These are phyloP conservation scores for Rhodotorula babjevae DNA, from an alignment of 768 basidiomycete species.

Conservation along the genomic window DNA sequence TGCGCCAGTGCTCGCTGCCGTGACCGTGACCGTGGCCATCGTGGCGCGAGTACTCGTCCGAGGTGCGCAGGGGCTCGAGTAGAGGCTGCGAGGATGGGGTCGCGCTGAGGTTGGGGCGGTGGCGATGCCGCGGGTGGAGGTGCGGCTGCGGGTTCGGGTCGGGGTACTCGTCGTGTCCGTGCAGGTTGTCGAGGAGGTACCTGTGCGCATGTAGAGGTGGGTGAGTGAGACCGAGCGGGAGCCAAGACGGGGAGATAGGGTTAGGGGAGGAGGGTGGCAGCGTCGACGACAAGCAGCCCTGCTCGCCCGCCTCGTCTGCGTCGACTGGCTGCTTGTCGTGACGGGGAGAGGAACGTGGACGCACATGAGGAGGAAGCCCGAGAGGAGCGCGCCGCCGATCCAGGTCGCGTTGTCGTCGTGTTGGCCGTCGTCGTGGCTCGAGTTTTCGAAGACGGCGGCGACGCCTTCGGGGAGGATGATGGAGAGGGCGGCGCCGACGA, in stretches of 20 bases:
- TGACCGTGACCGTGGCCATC: neutral
- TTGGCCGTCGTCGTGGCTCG: constrained; percentile 8
- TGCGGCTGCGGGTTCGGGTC: neutral
- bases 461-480: constrained; percentile 91
- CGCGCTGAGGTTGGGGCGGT: constrained; percentile 43
- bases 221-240: neutral
- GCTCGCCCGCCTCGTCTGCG: too few relatives aligned
- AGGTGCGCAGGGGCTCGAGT: constrained; percentile 53
- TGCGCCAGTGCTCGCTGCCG: constrained; percentile 1
- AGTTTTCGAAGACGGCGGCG: constrained; percentile 31
- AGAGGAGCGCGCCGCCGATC: constrained; percentile 46
- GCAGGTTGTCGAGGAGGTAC: constrained; percentile 46
- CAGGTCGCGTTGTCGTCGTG: constrained; percentile 37
- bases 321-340: too few relatives aligned
- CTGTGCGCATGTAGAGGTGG: constrained; percentile 42
- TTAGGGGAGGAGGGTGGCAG: neutral
- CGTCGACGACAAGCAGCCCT: too few relatives aligned
- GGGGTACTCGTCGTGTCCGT: constrained; percentile 28
- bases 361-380: constrained; percentile 42
- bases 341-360: neutral
- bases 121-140: neutral
- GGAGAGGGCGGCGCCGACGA: constrained; percentile 82
- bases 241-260: constrained; percentile 17
- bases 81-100: constrained; percentile 45
- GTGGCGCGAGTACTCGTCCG: constrained; percentile 23